Percentiles rank a stretch among this genome's conserved stretches.
These are phyloP conservation scores for Nepenthes mirabilis DNA, from an alignment of 148 eudicot genomes.

Conservation along the genomic window DNA sequence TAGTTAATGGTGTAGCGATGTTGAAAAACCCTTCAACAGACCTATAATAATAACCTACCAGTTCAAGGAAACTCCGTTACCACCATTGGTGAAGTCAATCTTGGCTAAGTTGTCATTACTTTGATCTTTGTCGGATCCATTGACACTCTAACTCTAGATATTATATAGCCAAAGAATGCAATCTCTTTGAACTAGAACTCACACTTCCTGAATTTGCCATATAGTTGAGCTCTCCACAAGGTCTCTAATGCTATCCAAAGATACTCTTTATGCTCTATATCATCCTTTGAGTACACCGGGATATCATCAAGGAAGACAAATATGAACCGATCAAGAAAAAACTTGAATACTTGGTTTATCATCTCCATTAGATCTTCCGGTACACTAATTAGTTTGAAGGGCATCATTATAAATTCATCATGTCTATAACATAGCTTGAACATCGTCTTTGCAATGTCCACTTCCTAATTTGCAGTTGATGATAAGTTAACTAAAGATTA, in stretches of 20 bases:
- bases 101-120: not conserved
- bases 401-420: not conserved
- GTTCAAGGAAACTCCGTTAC: not conserved
- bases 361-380: not conserved
- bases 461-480: not conserved
- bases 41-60: not conserved
- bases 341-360: not conserved
- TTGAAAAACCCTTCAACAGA: not conserved
- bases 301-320: not conserved
- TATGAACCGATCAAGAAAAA: not conserved
- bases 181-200: constrained; percentile 1
- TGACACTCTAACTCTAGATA: not conserved
- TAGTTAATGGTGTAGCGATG: not conserved
- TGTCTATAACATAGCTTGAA: not conserved
- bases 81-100: constrained; percentile 3
- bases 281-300: not conserved
- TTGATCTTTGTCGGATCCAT: constrained; percentile 5
- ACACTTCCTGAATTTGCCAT: not conserved
- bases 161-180: not conserved
- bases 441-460: not conserved
- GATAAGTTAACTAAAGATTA: not conserved
- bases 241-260: not conserved
- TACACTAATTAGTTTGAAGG: not conserved
- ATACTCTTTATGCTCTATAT: not conserved
- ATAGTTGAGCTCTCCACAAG: not conserved